Conservation (phyloP, 495 filamentous ascomycete genomes). For the Neurospora tetrasperma region DNA sequence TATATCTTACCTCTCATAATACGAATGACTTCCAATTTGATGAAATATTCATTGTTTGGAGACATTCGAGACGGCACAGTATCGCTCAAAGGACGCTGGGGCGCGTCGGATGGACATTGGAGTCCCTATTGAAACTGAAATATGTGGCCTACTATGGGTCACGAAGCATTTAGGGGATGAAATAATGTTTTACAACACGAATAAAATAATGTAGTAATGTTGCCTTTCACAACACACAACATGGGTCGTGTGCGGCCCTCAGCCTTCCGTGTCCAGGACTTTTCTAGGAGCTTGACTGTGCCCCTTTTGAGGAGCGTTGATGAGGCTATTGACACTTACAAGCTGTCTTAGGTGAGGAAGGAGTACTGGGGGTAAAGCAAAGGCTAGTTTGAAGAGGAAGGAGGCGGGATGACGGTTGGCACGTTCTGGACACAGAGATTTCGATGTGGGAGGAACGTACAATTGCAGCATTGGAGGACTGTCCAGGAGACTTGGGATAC, state of each 20-base stretch:
- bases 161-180: background rate
- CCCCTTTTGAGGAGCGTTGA: slow-evolving; percentile 22
- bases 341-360: background rate
- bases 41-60: background rate
- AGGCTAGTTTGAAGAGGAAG: background rate
- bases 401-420: background rate
- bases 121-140: background rate
- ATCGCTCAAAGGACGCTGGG: background rate
- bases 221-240: background rate
- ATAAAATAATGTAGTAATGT: background rate
- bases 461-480: background rate
- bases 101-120: background rate
- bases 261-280: background rate
- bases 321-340: slow-evolving; percentile 18
- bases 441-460: background rate
- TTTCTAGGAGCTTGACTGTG: slow-evolving; percentile 16
- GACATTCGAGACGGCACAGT: background rate
- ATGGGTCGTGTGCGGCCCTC: background rate
- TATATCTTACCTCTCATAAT: background rate
- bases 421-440: background rate
- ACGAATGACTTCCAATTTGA: background rate
- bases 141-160: background rate
- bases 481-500: background rate
- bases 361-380: background rate
- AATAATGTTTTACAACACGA: background rate